These are phyloP conservation scores for Pleurotus pulmonarius DNA, from an alignment of 768 basidiomycete species.

Conservation along the genomic window DNA sequence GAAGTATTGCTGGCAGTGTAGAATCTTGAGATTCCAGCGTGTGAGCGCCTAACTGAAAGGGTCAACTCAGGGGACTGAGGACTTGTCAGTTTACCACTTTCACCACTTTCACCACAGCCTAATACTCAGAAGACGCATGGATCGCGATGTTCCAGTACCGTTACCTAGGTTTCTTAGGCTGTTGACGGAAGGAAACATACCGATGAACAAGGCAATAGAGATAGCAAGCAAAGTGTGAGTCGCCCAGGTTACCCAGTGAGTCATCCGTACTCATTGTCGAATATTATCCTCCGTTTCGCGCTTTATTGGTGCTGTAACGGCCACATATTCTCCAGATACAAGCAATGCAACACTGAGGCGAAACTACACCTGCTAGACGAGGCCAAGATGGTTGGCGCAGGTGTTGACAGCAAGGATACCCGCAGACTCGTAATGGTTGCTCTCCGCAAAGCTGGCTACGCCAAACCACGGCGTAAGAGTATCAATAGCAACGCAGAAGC, in stretches of 20 bases:
- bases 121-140: slow-evolving; percentile 10
- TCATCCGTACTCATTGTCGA: not conserved
- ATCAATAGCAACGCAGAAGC: slow-evolving; percentile 11
- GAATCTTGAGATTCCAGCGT: not conserved
- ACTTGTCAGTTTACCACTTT: not conserved
- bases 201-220: slow-evolving; percentile 64
- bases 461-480: slow-evolving; percentile 10
- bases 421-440: slow-evolving; percentile 58
- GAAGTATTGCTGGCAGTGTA: not conserved
- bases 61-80: not conserved
- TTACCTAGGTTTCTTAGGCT: slow-evolving; percentile 67
- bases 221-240: slow-evolving; percentile 67
- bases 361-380: slow-evolving; percentile 58
- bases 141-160: slow-evolving; percentile 43
- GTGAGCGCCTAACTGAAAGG: not conserved
- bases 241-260: too few relatives aligned
- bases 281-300: not conserved
- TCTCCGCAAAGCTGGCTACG: slow-evolving; percentile 62
- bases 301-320: too few relatives aligned
- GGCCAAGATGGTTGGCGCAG: slow-evolving; percentile 50
- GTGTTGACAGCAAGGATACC: slow-evolving; percentile 62
- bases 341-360: slow-evolving; percentile 58
- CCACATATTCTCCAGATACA: slow-evolving; percentile 50
- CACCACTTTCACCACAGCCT: slow-evolving; percentile 8
- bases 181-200: slow-evolving; percentile 52